A percentile compares a stretch with the other conserved stretches of the same genome.
phyloP scores from a whole-genome alignment of 2,329 filamentous ascomycete genomes.

The Claviceps pazoutovae region DNA sequence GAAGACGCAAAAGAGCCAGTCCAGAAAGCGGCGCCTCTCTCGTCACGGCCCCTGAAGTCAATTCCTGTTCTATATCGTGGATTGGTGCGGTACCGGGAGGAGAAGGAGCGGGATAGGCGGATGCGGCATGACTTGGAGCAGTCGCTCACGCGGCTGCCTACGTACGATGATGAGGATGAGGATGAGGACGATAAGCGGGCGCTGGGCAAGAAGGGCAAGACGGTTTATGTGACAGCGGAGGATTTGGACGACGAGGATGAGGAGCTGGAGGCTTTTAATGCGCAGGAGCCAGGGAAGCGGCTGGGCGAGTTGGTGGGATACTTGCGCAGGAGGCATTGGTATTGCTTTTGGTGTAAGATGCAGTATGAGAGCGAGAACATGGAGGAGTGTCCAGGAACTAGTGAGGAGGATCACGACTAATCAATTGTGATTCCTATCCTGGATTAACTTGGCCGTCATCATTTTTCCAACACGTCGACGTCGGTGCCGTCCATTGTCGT shows the following conservation, averaged over 20 bases:
- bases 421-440: no score
- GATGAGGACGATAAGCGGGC: constrained; percentile 61
- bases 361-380: constrained; percentile 58
- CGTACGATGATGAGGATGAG: constrained; percentile 54
- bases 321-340: constrained; percentile 56
- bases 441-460: no score
- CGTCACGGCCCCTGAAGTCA: constrained; percentile 35
- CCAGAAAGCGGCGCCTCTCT: constrained; percentile 18
- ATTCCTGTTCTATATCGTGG: constrained; percentile 72
- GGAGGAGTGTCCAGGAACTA: constrained; percentile 79
- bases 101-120: constrained; percentile 52
- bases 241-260: constrained; percentile 65
- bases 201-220: constrained; percentile 41
- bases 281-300: constrained; percentile 50
- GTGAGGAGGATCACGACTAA: constrained; percentile 66
- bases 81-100: constrained; percentile 54
- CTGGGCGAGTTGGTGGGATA: constrained; percentile 53
- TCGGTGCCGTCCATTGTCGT: no score
- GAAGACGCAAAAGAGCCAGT: constrained; percentile 1
- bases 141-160: constrained; percentile 47
- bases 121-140: constrained; percentile 54
- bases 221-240: constrained; percentile 45
- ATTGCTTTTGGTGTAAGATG: constrained; percentile 96
- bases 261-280: constrained; percentile 70
- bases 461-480: no score